Percentiles rank a stretch among this genome's conserved stretches.
phyloP scores from a whole-genome alignment of 352 stramenopile species.

The Nothophytophthora sp. region DNA sequence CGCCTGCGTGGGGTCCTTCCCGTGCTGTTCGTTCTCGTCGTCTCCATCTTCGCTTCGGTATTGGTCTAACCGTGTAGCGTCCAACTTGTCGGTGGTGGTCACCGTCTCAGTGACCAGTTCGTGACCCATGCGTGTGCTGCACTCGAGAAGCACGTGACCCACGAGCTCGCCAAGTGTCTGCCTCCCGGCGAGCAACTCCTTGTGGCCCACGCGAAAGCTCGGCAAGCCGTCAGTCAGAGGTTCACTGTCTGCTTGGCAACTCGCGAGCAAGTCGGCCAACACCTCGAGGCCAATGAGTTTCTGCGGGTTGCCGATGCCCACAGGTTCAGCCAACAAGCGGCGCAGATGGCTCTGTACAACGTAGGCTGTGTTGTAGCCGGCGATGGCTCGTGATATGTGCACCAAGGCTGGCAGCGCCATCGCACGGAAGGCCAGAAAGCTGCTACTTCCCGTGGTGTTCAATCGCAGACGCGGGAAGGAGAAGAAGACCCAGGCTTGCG shows the following conservation, averaged over 20 bases:
- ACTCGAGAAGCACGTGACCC: constrained; percentile 68
- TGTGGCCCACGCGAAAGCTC: constrained; percentile 34
- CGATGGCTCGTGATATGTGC: constrained; percentile 54
- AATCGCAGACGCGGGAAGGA: constrained; percentile 32
- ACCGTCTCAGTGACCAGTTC: constrained; percentile 39
- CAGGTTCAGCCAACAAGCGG: constrained; percentile 50
- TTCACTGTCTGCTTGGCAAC: not conserved
- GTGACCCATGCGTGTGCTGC: constrained; percentile 63
- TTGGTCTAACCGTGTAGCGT: not conserved
- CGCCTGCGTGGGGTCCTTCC: constrained; percentile 49
- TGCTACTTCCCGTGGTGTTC: constrained; percentile 5
- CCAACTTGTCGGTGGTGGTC: not conserved
- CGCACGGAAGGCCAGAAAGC: constrained; percentile 32
- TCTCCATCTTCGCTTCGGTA: constrained; percentile 2
- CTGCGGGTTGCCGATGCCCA: constrained; percentile 71
- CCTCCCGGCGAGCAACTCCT: constrained; percentile 27
- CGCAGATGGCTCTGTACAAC: constrained; percentile 68
- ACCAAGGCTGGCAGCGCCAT: constrained; percentile 49
- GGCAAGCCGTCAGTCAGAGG: not conserved
- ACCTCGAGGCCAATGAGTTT: constrained; percentile 68
- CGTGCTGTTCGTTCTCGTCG: constrained; percentile 9
- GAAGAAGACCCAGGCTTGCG: constrained; percentile 81
- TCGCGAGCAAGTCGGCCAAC: constrained; percentile 29
- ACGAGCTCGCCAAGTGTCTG: constrained; percentile 57
- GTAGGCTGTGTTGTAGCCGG: constrained; percentile 74